Base-by-base conservation (phyloP, 2,329 filamentous ascomycete species). In the Calonectria pauciramosa region DNA sequence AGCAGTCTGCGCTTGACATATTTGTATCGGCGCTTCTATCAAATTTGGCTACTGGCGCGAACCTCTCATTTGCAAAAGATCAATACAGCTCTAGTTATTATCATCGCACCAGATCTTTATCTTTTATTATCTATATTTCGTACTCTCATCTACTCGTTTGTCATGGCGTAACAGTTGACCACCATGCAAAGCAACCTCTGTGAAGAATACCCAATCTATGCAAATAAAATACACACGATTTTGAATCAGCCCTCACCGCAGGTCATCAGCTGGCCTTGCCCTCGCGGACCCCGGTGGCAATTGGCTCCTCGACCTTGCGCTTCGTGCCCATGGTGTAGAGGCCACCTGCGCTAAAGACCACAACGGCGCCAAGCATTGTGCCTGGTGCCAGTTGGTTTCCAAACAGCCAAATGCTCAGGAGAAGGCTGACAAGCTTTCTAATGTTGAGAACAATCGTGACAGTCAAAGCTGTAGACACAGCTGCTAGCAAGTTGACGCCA, bases 401-500 rank as follows among this genome's bases (percentile, higher is more conserved):
- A 86, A 99, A 99, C 2, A 99, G 85, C 91, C 96, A 96, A 73
- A 99, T 97, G 80, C 96, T 98, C 73, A 99, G 85, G 75, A 99
- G 87, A 75, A 99, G 90, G 81, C 96, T 98, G 70, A 98, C 94
- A 26, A 99, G 88, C 86, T 99, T 99, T 79, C 97, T 91, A 74
- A 99, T 94, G 83, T 99, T 99, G 74, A 99, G 89, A 63, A 99
- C 96, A 80, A 99, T 98, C 1, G 96, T 98, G 30, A 99, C 97
- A 0, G 97, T 99, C 70, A 99, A 90, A 0, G 97, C 97, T 4
- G 96, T 96, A 4, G 95, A 95, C 70, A 93, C 94, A 0, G 96
- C 95, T 1, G 95, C 96, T 6, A 99, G 89, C n/a, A 98, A 90
- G 80, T 99, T 99, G 72, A 99, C 97, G 2, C 97, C 97, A 4